These are phyloP conservation scores for Pyricularia sp. DNA, from an alignment of 2,329 filamentous ascomycete genomes.

Conservation along the genomic window DNA sequence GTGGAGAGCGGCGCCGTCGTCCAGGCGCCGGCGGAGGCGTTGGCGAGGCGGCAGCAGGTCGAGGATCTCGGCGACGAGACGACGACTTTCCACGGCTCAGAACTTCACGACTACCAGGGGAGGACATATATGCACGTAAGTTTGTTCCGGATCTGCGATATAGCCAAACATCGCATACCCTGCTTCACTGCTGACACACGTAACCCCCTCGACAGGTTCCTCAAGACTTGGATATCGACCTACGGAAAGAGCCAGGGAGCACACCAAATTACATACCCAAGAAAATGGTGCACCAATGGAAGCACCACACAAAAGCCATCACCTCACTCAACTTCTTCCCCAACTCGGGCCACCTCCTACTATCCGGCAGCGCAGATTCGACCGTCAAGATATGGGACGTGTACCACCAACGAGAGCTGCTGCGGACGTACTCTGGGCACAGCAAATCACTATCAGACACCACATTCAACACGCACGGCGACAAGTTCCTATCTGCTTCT, in stretches of 20 bases:
- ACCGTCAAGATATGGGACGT: slow-evolving; percentile 93
- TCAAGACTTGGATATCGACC: slow-evolving; percentile 77
- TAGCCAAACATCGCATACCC: neutral
- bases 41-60: slow-evolving; percentile 46
- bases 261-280: slow-evolving; percentile 89
- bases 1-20: slow-evolving; percentile 55
- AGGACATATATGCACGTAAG: slow-evolving; percentile 56
- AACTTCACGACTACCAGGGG: slow-evolving; percentile 87
- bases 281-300: slow-evolving; percentile 87
- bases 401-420: slow-evolving; percentile 78
- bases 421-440: slow-evolving; percentile 89
- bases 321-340: slow-evolving; percentile 89
- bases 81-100: slow-evolving; percentile 74
- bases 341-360: slow-evolving; percentile 71
- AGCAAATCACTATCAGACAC: slow-evolving; percentile 84
- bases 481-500: slow-evolving; percentile 79
- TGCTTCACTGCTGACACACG: neutral
- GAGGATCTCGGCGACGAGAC: slow-evolving; percentile 64
- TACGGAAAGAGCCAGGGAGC: slow-evolving; percentile 72
- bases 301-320: slow-evolving; percentile 73
- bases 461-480: slow-evolving; percentile 74
- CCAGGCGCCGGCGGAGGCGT: slow-evolving; percentile 42
- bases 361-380: slow-evolving; percentile 82
- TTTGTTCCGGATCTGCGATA: neutral
- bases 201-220: slow-evolving; percentile 71